Percentiles rank a stretch among this genome's conserved stretches.
Conservation (phyloP, 2,329 filamentous ascomycete genomes). For the Claviceps quebecensis region DNA sequence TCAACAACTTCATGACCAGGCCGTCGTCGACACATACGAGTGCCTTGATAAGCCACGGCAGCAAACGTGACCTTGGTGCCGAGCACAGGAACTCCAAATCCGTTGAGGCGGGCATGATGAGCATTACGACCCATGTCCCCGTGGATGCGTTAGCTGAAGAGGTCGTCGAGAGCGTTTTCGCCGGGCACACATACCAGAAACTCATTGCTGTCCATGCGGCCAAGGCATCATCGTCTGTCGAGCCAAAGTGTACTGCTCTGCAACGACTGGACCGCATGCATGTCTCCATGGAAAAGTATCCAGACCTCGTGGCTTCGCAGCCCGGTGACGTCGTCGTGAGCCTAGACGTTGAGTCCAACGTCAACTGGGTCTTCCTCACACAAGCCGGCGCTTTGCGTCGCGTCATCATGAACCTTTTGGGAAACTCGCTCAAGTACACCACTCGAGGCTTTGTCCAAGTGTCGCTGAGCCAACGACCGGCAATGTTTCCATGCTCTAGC, state of each 20-base stretch:
- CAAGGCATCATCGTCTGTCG: not conserved
- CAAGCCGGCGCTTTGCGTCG: conserved; percentile 37
- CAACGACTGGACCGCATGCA: conserved; percentile 25
- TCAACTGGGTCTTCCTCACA: conserved; percentile 45
- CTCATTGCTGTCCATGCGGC: conserved; percentile 9
- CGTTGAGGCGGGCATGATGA: conserved; percentile 8
- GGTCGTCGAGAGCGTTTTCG: conserved; percentile 31
- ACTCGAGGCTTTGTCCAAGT: conserved; percentile 15
- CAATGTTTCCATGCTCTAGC: conserved; percentile 4
- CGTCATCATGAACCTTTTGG: conserved; percentile 49
- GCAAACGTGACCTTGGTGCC: conserved; percentile 1
- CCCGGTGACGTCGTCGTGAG: conserved; percentile 15
- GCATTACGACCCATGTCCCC: conserved; percentile 13
- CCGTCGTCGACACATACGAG: not conserved
- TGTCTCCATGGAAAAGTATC: conserved; percentile 16
- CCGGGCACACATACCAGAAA: conserved; percentile 27
- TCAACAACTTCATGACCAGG: conserved; percentile 24
- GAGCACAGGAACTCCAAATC: not conserved
- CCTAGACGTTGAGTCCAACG: conserved; percentile 24
- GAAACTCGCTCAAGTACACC: conserved; percentile 51
- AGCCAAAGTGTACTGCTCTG: conserved; percentile 4
- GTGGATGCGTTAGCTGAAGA: conserved; percentile 30
- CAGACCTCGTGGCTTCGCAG: conserved; percentile 7
- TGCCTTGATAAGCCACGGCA: not conserved
- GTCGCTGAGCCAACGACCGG: conserved; percentile 13